Evolutionary conservation across 495 filamentous ascomycete genomes (phyloP).

Genomic region (Penicillium coprophilum): DNA sequence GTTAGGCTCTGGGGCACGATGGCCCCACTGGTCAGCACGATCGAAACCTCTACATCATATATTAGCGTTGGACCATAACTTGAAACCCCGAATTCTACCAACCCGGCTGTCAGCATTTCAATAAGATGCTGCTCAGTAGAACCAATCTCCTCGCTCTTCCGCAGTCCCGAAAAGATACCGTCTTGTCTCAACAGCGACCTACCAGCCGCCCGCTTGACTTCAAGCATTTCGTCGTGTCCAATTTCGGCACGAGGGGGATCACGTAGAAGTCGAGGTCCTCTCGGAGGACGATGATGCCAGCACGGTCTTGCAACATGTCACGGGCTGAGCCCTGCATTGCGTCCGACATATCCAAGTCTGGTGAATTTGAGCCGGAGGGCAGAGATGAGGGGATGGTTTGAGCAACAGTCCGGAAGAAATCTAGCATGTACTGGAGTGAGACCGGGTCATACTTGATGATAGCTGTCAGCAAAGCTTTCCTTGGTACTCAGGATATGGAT

Average conservation of each 20-base stretch:
- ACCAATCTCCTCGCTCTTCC: constrained; percentile 91
- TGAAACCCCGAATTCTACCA: constrained; percentile 31
- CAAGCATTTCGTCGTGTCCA: constrained; percentile 86
- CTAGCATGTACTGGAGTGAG: constrained; percentile 97
- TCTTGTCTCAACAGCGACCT: constrained; percentile 82
- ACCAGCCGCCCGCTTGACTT: constrained; percentile 92
- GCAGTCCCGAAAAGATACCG: constrained; percentile 92
- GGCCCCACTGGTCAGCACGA: constrained; percentile 91
- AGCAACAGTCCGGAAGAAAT: constrained; percentile 95
- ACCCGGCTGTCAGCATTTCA: constrained; percentile 99
- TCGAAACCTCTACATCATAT: constrained; percentile 76
- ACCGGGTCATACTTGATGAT: constrained; percentile 84
- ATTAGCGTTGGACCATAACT: constrained; percentile 19
- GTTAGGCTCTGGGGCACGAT: constrained; percentile 91
- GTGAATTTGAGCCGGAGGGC: constrained; percentile 58
- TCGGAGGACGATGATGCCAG: constrained; percentile 94
- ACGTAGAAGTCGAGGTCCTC: constrained; percentile 98
- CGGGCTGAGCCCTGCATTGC: constrained; percentile 65
- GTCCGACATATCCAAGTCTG: constrained; percentile 66
- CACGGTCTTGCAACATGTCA: constrained; percentile 81
- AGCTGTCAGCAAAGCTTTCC: constrained; percentile 58
- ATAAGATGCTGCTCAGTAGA: constrained; percentile 98
- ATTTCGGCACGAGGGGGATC: constrained; percentile 86
- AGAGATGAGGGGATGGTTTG: constrained; percentile 81
- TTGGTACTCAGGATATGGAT: constrained; percentile 32